A percentile compares a stretch with the other conserved stretches of the same genome.
phyloP scores from a whole-genome alignment of 2,329 filamentous ascomycete genomes.

The Corinectria fuckeliana region DNA sequence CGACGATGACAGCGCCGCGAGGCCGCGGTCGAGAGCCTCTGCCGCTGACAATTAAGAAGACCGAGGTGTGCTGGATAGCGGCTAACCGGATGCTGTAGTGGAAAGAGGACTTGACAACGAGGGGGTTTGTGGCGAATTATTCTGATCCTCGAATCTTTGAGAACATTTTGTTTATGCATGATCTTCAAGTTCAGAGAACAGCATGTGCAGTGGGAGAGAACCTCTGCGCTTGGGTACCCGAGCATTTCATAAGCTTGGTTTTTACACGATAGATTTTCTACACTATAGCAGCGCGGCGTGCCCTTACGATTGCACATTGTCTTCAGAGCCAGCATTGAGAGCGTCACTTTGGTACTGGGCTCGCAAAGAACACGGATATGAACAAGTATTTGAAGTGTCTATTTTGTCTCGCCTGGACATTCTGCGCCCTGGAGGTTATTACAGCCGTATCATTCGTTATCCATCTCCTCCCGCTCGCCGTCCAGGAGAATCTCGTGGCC shows the following conservation, averaged over 20 bases:
- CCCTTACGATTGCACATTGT: not conserved
- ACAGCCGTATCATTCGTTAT: conserved; percentile 7
- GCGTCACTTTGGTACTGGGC: not conserved
- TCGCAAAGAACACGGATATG: not conserved
- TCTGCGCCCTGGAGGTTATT: not conserved
- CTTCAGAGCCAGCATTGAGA: not conserved
- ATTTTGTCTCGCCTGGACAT: not conserved
- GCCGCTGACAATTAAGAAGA: too few relatives aligned
- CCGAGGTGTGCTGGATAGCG: too few relatives aligned
- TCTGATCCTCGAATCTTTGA: too few relatives aligned
- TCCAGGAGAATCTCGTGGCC: conserved; percentile 66
- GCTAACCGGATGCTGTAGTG: too few relatives aligned
- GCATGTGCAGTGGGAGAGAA: not conserved
- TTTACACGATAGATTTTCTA: not conserved
- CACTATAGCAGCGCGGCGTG: not conserved
- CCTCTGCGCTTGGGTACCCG: not conserved
- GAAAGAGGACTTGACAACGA: too few relatives aligned
- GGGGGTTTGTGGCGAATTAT: too few relatives aligned
- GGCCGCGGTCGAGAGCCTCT: not conserved
- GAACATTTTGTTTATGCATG: not conserved
- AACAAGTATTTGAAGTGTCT: not conserved
- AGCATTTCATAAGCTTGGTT: not conserved
- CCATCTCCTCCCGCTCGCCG: conserved; percentile 49
- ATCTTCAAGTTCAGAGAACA: too few relatives aligned
- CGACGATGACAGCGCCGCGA: not conserved